Conservation (phyloP, 768 basidiomycete genomes). For the Leucocoprinus birnbaumii region DNA sequence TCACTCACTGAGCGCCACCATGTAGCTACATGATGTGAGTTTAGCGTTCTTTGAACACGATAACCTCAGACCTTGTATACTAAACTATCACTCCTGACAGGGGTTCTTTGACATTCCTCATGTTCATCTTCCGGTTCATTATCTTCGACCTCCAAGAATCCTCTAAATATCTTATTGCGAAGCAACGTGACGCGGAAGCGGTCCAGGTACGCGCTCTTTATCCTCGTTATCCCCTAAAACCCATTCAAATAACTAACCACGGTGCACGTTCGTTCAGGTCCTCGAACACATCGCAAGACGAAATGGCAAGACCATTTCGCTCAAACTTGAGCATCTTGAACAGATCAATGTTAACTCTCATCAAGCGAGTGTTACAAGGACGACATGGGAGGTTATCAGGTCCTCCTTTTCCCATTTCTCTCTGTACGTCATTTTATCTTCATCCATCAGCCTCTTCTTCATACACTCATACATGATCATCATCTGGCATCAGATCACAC, state of each 20-base stretch:
- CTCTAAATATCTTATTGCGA: constrained; percentile 56
- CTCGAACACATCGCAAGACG: constrained; percentile 44
- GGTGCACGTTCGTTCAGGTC: constrained; percentile 27
- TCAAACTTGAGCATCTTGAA: constrained; percentile 42
- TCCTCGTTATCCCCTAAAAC: no score
- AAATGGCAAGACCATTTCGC: constrained; percentile 42
- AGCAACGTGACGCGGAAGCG: constrained; percentile 56
- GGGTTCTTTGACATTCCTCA: constrained; percentile 44
- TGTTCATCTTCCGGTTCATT: constrained; percentile 53
- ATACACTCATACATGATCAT: not conserved
- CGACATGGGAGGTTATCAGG: constrained; percentile 27
- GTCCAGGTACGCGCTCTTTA: constrained; percentile 29
- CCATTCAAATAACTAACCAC: not conserved
- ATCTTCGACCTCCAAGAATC: constrained; percentile 61
- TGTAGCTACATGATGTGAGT: constrained; percentile 6
- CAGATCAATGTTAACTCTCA: constrained; percentile 21
- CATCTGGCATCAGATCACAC: constrained; percentile 34
- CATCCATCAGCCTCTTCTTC: no score
- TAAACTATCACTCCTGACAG: constrained; percentile 21
- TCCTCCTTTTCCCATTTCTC: constrained; percentile 35
- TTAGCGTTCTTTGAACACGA: not conserved
- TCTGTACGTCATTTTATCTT: constrained; percentile 26
- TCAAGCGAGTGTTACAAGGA: constrained; percentile 16
- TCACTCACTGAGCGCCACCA: no score
- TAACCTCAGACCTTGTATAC: not conserved